A percentile compares a stretch with the other conserved stretches of the same genome.
Evolutionary conservation across 2,329 filamentous ascomycete species (phyloP).

Genomic region (Penicillium sp.): DNA sequence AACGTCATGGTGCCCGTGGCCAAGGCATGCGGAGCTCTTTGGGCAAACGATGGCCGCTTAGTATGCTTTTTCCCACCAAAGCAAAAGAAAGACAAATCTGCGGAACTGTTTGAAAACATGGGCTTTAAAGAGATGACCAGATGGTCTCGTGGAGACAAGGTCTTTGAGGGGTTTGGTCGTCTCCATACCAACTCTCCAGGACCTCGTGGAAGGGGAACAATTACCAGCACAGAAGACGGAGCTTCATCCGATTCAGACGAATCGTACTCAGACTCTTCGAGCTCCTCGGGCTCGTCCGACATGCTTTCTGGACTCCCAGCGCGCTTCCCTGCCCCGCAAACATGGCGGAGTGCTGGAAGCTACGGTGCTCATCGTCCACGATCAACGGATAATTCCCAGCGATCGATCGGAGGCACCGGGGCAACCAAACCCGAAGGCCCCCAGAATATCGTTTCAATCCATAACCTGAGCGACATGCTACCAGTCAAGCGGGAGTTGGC

Average conservation of each 20-base stretch:
- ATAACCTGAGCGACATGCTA: slow-evolving; percentile 69
- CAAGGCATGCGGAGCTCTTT: slow-evolving; percentile 60
- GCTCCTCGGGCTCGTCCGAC: slow-evolving; percentile 48
- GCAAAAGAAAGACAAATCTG: slow-evolving; percentile 52
- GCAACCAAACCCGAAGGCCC: slow-evolving; percentile 51
- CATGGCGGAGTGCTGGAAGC: slow-evolving; percentile 52
- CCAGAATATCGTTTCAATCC: slow-evolving; percentile 73
- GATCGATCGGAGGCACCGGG: slow-evolving; percentile 58
- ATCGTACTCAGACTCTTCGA: slow-evolving; percentile 64
- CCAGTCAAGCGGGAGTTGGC: slow-evolving; percentile 79
- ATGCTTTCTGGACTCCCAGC: slow-evolving; percentile 49
- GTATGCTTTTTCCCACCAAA: slow-evolving; percentile 60
- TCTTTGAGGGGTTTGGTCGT: slow-evolving; percentile 67
- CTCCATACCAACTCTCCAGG: slow-evolving; percentile 55
- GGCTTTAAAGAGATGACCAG: slow-evolving; percentile 53
- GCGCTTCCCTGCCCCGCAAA: slow-evolving; percentile 52
- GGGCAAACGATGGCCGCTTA: slow-evolving; percentile 59
- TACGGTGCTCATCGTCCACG: slow-evolving; percentile 60
- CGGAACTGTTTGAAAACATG: slow-evolving; percentile 51
- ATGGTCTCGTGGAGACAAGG: slow-evolving; percentile 51
- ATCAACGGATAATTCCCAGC: slow-evolving; percentile 50
- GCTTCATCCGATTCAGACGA: slow-evolving; percentile 50
- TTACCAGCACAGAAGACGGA: slow-evolving; percentile 46
- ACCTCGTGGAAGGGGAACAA: slow-evolving; percentile 43
- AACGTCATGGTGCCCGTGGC: slow-evolving; percentile 66